Base-by-base conservation (phyloP, 2,329 filamentous ascomycete genomes). In the Colletotrichum tofieldiae region DNA sequence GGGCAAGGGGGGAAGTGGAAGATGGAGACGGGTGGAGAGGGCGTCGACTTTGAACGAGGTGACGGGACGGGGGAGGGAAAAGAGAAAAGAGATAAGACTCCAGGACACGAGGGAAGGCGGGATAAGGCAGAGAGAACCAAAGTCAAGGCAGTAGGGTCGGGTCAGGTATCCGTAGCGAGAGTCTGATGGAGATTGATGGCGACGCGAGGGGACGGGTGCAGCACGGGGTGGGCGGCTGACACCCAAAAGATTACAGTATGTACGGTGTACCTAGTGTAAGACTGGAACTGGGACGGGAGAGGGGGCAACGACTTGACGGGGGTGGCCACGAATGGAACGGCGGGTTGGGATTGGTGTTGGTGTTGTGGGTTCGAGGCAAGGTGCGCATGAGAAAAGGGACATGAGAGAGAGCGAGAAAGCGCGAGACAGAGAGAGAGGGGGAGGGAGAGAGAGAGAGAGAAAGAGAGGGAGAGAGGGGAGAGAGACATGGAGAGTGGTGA, bases 61-160 rank as follows among this genome's bases (percentile, higher is more conserved):
- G 39, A 68, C 41, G 43, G 51, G 51, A 54, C 37, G 55, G 32
- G 59, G 47, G 37, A 45, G 65, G 65, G 69, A 43, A 64, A 69
- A 72, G 69, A 72, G 69, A 67, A 72, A 72, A 72, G 69, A 72
- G 69, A 63, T 69, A 72, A 68, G 62, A 65, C 62, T 55, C 20
- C 11, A 43, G 37, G 18, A 55, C 49, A 55, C 62, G 51, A 65
- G 62, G 39, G 26, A 55, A 37, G 39, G 49, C 26, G 47, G 29
- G 26, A 65, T 55, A 54, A 47, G 62, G 62, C 20, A 29, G 35
- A 64, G 37, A 20, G 29, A 41, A 9, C 35, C 39, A 43, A 54
- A 35, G 61, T 52, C 51, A 43, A 69, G 61, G 60, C 9, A 58
- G 26, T 35, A 35, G 49, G n/a, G n/a, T 56, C 32, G 20, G 54